Base-by-base conservation (phyloP, 306 rosid species). In the Neltuma alba region DNA sequence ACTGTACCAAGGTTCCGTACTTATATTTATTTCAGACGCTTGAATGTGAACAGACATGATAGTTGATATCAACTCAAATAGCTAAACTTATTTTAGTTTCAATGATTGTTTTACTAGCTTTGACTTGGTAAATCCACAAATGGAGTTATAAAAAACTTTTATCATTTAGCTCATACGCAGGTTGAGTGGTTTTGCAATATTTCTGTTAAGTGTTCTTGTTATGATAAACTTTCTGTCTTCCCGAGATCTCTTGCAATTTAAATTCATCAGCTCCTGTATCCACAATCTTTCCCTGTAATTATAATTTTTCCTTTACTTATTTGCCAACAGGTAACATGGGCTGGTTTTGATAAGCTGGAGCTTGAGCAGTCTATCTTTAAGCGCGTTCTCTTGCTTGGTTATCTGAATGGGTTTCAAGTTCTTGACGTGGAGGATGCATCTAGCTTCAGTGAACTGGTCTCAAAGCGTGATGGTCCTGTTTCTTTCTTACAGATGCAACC, bases 401-500 rank as follows among this genome's bases (percentile, higher is more conserved):
- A 94, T 86, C 76, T 80, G 48, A 94, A 92, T 20, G 98, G 98
- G 11, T 94, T 94, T 90, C 98, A 94, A 86, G 92, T 94, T 52
- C 88, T 94, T 77, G 94, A 89, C 41, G 97, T 92, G 76, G 94
- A 94, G 34, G 96, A 90, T 85, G 96, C 96, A 42, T 88, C 97
- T 78, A 83, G 86, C 58, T 87, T 87, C 82, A 90, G 82, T 44
- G 98, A 94, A 71, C 80, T 92, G 67, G 98, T 92, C 80, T 94
- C 98, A 5, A 92, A 86, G 91, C 91, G 94, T 3, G 97, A 88
- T 40, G 91, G 94, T 33, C 89, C 92, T 0, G 97, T 94, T 64
- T 90, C 96, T 1, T 94, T 90, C 88, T 80, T 94, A 70, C 98
- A 94, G 92, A 86, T 94, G 87, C 98, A 90, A 81, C 98, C 97